A percentile compares a stretch with the other conserved stretches of the same genome.
phyloP scores from a whole-genome alignment of 257 asterid genomes.

The Thymus quinquecostatus region DNA sequence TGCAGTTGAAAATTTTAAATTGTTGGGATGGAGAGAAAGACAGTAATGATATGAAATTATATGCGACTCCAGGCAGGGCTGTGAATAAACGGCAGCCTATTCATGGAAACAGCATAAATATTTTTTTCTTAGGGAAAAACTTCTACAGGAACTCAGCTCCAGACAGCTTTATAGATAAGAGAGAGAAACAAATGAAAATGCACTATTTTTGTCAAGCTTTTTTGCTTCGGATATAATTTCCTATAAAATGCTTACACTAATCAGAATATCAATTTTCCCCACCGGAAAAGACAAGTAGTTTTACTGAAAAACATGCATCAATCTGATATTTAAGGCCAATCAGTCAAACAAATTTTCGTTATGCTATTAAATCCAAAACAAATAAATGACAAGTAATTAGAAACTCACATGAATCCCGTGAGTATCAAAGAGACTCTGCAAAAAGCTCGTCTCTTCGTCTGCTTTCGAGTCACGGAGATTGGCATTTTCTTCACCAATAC shows the following conservation, averaged over 20 bases:
- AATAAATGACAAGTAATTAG: constrained; percentile 18
- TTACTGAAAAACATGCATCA: constrained; percentile 4
- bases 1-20: not conserved
- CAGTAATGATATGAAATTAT: constrained; percentile 12
- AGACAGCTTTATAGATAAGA: constrained; percentile 10
- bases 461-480: constrained; percentile 41
- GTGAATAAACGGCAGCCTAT: not conserved
- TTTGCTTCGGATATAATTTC: not conserved
- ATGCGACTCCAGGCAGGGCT: not conserved
- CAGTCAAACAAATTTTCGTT: constrained; percentile 1
- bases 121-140: not conserved
- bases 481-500: constrained; percentile 41
- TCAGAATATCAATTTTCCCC: not conserved
- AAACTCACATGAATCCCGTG: constrained; percentile 90
- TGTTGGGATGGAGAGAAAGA: not conserved
- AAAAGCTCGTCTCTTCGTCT: constrained; percentile 75
- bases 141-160: constrained; percentile 1
- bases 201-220: not conserved
- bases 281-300: constrained; percentile 1
- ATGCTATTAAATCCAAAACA: constrained; percentile 6
- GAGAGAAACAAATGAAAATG: not conserved
- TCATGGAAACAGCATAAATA: constrained; percentile 6
- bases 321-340: constrained; percentile 15
- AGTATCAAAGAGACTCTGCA: constrained; percentile 81
- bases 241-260: not conserved